Evolutionary conservation across 2,329 filamentous ascomycete genomes (phyloP).

Genomic region (Alternaria longipes): DNA sequence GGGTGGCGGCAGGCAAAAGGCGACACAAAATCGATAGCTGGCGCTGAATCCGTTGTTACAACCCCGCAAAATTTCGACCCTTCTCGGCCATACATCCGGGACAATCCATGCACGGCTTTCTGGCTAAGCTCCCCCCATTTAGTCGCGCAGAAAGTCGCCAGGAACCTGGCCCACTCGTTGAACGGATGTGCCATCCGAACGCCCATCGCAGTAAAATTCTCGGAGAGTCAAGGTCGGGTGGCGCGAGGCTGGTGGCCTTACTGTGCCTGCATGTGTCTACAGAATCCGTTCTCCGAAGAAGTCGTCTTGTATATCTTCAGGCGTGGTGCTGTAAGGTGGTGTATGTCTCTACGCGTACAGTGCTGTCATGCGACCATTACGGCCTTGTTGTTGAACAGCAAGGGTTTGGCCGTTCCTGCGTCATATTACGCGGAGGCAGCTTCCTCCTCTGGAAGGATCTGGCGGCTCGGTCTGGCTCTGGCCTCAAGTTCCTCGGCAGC

Average conservation of each 20-base stretch:
- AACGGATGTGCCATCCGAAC: slow-evolving; percentile 23
- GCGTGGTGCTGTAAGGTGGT: neutral
- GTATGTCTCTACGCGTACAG: neutral
- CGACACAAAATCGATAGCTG: slow-evolving; percentile 14
- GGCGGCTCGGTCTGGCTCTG: slow-evolving; percentile 22
- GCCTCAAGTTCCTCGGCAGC: slow-evolving; percentile 18
- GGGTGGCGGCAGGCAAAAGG: slow-evolving; percentile 8
- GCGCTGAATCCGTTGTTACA: slow-evolving; percentile 8
- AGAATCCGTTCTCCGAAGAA: neutral
- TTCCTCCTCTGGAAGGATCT: slow-evolving; percentile 17
- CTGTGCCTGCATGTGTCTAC: slow-evolving; percentile 19
- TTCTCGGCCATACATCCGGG: slow-evolving; percentile 34
- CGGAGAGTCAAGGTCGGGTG: slow-evolving; percentile 2
- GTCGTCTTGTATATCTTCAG: neutral
- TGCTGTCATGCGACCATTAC: neutral
- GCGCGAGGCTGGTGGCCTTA: neutral
- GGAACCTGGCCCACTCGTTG: slow-evolving; percentile 23
- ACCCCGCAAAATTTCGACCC: slow-evolving; percentile 32
- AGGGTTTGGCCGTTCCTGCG: slow-evolving; percentile 14
- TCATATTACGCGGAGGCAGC: slow-evolving; percentile 15
- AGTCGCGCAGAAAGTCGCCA: slow-evolving; percentile 7
- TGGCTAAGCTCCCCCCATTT: slow-evolving; percentile 7
- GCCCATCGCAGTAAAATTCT: slow-evolving; percentile 21
- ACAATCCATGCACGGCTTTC: slow-evolving; percentile 12
- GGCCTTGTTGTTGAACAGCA: neutral